Evolutionary conservation across 257 asterid genomes (phyloP).

Genomic region (Penstemon davidsonii): DNA sequence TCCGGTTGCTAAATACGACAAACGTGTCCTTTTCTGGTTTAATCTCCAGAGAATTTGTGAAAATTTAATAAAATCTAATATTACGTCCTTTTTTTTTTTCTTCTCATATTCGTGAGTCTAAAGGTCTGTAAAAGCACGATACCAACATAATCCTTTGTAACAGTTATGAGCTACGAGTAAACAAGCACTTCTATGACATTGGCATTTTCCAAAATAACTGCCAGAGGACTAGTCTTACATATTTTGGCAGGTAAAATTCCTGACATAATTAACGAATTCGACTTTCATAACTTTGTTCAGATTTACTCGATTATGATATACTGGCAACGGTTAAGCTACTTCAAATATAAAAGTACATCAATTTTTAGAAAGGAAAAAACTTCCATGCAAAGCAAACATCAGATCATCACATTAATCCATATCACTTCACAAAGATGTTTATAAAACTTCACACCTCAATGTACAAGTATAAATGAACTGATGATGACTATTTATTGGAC

Average conservation of each 20-base stretch:
- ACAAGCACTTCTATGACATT: neutral
- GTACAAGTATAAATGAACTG: neutral
- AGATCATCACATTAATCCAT: neutral
- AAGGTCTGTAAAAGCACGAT: no score
- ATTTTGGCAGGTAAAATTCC: neutral
- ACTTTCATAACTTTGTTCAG: neutral
- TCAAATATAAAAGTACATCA: neutral
- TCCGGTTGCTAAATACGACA: neutral
- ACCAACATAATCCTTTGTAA: no score
- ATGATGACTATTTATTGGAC: neutral
- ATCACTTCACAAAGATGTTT: neutral
- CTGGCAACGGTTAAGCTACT: neutral
- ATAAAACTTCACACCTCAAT: neutral
- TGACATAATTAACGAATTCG: neutral
- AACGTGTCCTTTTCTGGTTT: conserved; percentile 5
- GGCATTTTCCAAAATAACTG: neutral
- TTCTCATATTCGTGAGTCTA: neutral
- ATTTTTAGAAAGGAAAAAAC: neutral
- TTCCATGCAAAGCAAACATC: conserved; percentile 1
- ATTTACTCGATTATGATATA: neutral
- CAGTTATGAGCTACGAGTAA: no score
- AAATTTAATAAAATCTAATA: neutral
- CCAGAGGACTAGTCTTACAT: neutral
- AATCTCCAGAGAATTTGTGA: neutral
- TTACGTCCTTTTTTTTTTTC: neutral